Evolutionary conservation across 306 rosid species (phyloP).

Genomic region (Medicago lupulina): DNA sequence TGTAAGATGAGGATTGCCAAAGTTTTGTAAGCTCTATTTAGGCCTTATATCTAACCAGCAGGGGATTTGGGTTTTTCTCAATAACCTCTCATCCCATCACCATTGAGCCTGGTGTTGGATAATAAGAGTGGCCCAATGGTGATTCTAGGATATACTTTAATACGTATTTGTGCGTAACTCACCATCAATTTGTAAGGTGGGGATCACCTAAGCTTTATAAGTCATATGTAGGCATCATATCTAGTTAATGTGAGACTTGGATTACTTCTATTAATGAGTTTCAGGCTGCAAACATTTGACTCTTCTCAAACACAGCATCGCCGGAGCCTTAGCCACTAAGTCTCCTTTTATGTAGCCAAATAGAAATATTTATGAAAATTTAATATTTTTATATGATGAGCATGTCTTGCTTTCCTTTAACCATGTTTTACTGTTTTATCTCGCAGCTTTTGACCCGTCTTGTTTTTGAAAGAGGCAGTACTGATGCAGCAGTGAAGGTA

Average conservation of each 20-base stretch:
- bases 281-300: slow-evolving; percentile 16
- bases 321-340: slow-evolving; percentile 6
- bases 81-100: background rate
- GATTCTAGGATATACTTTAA: background rate
- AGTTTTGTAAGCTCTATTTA: background rate
- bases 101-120: background rate
- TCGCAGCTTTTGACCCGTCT: slow-evolving; percentile 93
- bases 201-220: background rate
- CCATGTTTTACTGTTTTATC: slow-evolving; percentile 39
- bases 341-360: slow-evolving; percentile 29
- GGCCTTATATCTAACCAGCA: background rate
- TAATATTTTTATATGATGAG: slow-evolving; percentile 33
- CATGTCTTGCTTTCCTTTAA: slow-evolving; percentile 31
- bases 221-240: background rate
- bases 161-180: background rate
- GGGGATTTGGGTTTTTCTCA: background rate
- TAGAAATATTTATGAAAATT: slow-evolving; percentile 10
- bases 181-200: background rate
- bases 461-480: slow-evolving; percentile 96
- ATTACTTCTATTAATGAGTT: background rate
- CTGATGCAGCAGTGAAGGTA: slow-evolving; percentile 94
- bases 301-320: slow-evolving; percentile 17
- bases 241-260: background rate
- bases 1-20: background rate
- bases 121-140: background rate